Base-by-base conservation (phyloP, 768 basidiomycete genomes). In the Dioszegia aurantiaca region DNA sequence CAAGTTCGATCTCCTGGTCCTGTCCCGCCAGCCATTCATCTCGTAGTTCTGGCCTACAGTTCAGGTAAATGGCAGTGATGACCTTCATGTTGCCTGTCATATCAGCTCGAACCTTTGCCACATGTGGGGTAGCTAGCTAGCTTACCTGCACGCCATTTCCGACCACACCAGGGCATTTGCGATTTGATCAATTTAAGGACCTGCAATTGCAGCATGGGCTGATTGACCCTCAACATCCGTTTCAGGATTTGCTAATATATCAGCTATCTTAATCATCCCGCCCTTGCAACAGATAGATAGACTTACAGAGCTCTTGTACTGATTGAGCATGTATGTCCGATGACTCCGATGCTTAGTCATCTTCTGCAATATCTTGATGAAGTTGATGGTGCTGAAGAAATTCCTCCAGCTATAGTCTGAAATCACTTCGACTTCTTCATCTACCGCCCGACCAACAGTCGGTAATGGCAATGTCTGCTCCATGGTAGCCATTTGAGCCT, bases 341-440 rank as follows among this genome's bases (percentile, higher is more conserved):
- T 97, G 91, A 1, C 89, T 89, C 36, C 92, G 85, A 64, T 88
- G 87, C 77, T 99, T 99, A 1, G 92, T 92, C 61, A 99, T 76
- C 77, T 98, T 97, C 75, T 99, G 94, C 85, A 99, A 87, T 62
- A 99, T 88, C 76, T 91, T 93, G 9, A 93, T 88, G 74, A 97
- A 95, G 75, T 97, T 99, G 78, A 98, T 94, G 21, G 88, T 86
- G 27, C 90, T 85, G 78, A 97, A 98, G 78, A 99, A 97, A 77
- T 98, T 98, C 47, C 95, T 80, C 91, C 94, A 97, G 3, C 91
- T 94, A 75, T 89, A 99, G 33, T 97, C 91, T 12, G 87, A 87
- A 47, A 99, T 81, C 75, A 95, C 81, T 69, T 97, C 94, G 23
- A 97, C 79, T 64, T 97, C 94, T 70, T 93, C 90, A 46, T 89